Base-by-base conservation (phyloP, 2,329 filamentous ascomycete species). In the Coniella vitis region DNA sequence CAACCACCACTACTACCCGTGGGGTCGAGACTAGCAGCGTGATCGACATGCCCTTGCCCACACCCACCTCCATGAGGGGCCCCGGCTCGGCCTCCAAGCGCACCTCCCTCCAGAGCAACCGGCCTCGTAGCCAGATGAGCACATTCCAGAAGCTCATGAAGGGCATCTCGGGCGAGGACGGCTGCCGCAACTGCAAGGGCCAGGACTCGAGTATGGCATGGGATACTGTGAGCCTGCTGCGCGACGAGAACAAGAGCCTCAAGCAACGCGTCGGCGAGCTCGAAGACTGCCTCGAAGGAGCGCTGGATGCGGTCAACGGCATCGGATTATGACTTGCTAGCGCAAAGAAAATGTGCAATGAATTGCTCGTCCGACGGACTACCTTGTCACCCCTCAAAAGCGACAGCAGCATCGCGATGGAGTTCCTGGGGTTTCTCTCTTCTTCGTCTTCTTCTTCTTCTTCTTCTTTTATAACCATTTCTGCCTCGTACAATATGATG, bases 151-250 rank as follows among this genome's bases (percentile, higher is more conserved):
- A 72, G 55, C 61, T 76, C 1, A 62, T 76, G 25, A 69, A 69
- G 58, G 68, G 68, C 22, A 68, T 74, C 9, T 61, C 74, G 2
- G 67, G 68, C 12, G 66, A 69, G 20, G 62, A 61, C 35, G 58
- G 63, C 48, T 83, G 80, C 56, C 57, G 63, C 31, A 83, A 82
- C 57, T 84, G 81, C 61, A 63, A 70, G 46, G 79, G 81, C 12
- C 73, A 75, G 56, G 75, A 78, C 45, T 70, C 75, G 12, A 79
- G 76, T 54, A 70, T 79, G 34, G 81, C 81, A 4, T 84, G 81
- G 81, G 74, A 84, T 58, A 82, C 81, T 4, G 80, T 82, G n/a
- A 72, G 73, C 45, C 54, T 83, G 40, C 63, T 84, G 51, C 69
- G 78, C 35, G 76, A 79, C 40, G 82, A 85, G 67, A 85, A 85